phyloP scores from a whole-genome alignment of 2,329 filamentous ascomycete species.

The Monosporascus ibericus region DNA sequence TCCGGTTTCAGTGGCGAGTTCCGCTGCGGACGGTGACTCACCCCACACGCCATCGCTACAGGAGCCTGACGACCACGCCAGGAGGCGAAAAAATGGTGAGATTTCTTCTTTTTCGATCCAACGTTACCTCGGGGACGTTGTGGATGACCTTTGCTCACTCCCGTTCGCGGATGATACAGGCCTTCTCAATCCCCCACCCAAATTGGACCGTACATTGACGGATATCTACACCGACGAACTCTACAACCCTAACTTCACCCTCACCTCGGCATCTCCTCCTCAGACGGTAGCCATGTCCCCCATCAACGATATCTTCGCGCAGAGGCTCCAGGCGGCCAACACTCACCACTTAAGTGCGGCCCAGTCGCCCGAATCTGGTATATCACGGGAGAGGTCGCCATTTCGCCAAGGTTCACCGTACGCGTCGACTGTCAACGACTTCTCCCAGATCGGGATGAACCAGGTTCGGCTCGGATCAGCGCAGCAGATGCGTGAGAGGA shows the following conservation, averaged over 20 bases:
- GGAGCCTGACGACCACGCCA: slow-evolving; percentile 37
- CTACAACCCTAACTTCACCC: slow-evolving; percentile 64
- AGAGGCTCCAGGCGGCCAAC: slow-evolving; percentile 74
- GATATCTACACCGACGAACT: slow-evolving; percentile 81
- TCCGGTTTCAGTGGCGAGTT: slow-evolving; percentile 52
- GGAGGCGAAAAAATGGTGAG: slow-evolving; percentile 52
- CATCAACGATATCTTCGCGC: slow-evolving; percentile 59
- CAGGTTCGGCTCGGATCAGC: slow-evolving; percentile 45
- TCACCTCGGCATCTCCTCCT: slow-evolving; percentile 50
- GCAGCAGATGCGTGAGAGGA: slow-evolving; percentile 54
- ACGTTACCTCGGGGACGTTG: slow-evolving; percentile 19
- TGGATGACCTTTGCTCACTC: slow-evolving; percentile 63
- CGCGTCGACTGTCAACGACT: slow-evolving; percentile 39
- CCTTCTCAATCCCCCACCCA: slow-evolving; percentile 50
- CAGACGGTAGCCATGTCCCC: slow-evolving; percentile 42
- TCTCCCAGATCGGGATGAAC: slow-evolving; percentile 31
- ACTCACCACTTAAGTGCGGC: slow-evolving; percentile 60
- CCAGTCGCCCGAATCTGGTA: slow-evolving; percentile 41
- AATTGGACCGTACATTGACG: slow-evolving; percentile 79
- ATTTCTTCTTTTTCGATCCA: slow-evolving; percentile 18
- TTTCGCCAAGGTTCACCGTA: slow-evolving; percentile 68
- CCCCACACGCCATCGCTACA: slow-evolving; percentile 49
- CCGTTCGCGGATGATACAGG: slow-evolving; percentile 50
- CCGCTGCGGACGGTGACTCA: slow-evolving; percentile 49
- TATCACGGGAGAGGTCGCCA: slow-evolving; percentile 66